Base-by-base conservation (phyloP, 441 rosid genomes). In the Erodium moschatum region DNA sequence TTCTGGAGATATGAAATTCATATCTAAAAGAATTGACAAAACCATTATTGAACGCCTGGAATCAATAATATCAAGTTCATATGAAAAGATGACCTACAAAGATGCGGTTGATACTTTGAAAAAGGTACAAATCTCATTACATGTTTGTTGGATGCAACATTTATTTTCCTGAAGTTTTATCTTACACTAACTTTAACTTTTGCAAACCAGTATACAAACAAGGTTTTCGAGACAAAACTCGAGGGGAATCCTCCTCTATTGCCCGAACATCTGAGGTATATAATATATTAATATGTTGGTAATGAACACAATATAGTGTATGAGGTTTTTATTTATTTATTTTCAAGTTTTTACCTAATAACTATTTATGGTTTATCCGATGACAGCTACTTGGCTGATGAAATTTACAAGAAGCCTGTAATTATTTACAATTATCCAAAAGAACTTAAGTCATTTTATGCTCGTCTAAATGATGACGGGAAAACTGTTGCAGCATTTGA, bases 401-500 rank as follows among this genome's bases (percentile, higher is more conserved):
- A 85, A 73, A 66, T 83, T 72, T 85, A 87, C 70, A 84, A 81
- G 74, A 74, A 65, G 64, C 90, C 93, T 48, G 73, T 91, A 29
- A 83, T 87, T 24, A 63, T 91, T 65, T 86, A 88, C 77, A 75
- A 87, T 72, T 80, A 83, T 75, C 96, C 96, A 0, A 93, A 80
- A 83, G 85, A 78, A n/a, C 65, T 69, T 2, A 84, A 87, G 77
- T 93, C 93, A 13, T 91, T 93, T 74, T 81, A 87, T 70, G 79
- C 70, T 2, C 82, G 96, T 64, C 73, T 84, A 80, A 93, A 93
- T 68, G 87, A 81, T 60, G 98, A 91, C 66, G 85, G 83, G 56
- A 73, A 76, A 67, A 91, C 96, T 54, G 97, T 86, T 54, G 96
- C 97, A 63, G 89, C 98, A 72, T 93, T 93, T 71, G 97, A 93